These are phyloP conservation scores for Zopfochytrium polystomum DNA, from an alignment of 371 early-diverging fungal genomes.

Conservation along the genomic window DNA sequence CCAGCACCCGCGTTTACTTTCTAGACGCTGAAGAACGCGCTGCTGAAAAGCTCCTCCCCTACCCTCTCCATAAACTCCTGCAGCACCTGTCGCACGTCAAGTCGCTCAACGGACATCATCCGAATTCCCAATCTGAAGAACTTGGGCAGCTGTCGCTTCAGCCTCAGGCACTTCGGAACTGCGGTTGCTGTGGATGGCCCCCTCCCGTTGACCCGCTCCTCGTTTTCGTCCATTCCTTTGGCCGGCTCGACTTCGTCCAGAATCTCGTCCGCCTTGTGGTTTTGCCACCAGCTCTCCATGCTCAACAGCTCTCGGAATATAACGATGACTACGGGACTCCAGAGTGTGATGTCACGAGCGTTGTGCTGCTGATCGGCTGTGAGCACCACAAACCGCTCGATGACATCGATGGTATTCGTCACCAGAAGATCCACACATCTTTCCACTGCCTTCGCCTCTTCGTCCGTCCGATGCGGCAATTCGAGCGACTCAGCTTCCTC, in stretches of 20 bases:
- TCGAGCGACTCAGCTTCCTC: conserved; percentile 10
- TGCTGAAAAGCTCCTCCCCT: conserved; percentile 40
- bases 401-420: conserved; percentile 36
- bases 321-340: conserved; percentile 51
- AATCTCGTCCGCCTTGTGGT: not conserved
- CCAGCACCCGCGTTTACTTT: too few species aligned
- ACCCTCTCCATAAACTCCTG: conserved; percentile 46
- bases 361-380: conserved; percentile 36
- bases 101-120: conserved; percentile 42
- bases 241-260: not conserved
- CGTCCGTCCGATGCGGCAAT: not conserved
- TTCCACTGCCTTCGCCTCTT: not conserved
- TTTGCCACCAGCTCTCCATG: conserved; percentile 39
- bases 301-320: conserved; percentile 41
- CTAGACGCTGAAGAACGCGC: too few species aligned
- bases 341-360: conserved; percentile 41
- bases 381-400: conserved; percentile 39
- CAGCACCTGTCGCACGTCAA: conserved; percentile 39
- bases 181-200: not conserved
- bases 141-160: conserved; percentile 31
- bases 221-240: not conserved
- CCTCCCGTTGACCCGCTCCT: not conserved
- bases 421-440: conserved; percentile 22
- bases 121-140: conserved; percentile 38
- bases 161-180: conserved; percentile 9